phyloP scores from a whole-genome alignment of 768 basidiomycete genomes.

The Lactifluus subvellereus region DNA sequence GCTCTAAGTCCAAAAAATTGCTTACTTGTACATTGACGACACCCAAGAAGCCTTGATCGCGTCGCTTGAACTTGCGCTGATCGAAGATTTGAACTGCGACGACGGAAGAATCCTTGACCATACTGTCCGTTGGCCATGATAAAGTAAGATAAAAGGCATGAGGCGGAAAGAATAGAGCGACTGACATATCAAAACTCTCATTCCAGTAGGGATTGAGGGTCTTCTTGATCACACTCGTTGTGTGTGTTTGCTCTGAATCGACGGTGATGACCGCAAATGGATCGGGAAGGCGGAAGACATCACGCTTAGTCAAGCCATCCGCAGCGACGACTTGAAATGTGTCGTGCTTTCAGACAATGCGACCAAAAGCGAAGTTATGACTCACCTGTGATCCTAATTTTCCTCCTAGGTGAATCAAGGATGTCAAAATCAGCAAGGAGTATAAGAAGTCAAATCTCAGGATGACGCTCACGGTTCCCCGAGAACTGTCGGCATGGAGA shows the following conservation, averaged over 20 bases:
- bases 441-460: neutral
- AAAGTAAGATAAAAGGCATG: constrained; percentile 13
- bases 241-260: constrained; percentile 95
- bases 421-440: constrained; percentile 6
- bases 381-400: constrained; percentile 74
- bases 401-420: constrained; percentile 43
- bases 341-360: neutral
- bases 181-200: constrained; percentile 96
- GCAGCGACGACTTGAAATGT: constrained; percentile 89
- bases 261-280: constrained; percentile 98
- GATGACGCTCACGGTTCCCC: constrained; percentile 28
- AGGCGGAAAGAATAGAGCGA: constrained; percentile 6
- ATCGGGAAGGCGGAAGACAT: constrained; percentile 94
- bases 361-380: constrained; percentile 2
- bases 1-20: constrained; percentile 85
- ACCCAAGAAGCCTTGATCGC: constrained; percentile 96
- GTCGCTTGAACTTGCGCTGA: constrained; percentile 97
- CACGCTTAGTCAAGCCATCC: constrained; percentile 87
- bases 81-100: constrained; percentile 98
- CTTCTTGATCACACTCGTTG: constrained; percentile 95
- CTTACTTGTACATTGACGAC: constrained; percentile 93
- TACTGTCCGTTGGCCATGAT: constrained; percentile 41
- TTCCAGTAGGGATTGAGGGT: constrained; percentile 96
- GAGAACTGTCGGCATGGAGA: constrained; percentile 29
- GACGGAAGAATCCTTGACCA: constrained; percentile 96